Base-by-base conservation (phyloP, 345 rosid genomes). In the Eucalyptus guilfoylei region DNA sequence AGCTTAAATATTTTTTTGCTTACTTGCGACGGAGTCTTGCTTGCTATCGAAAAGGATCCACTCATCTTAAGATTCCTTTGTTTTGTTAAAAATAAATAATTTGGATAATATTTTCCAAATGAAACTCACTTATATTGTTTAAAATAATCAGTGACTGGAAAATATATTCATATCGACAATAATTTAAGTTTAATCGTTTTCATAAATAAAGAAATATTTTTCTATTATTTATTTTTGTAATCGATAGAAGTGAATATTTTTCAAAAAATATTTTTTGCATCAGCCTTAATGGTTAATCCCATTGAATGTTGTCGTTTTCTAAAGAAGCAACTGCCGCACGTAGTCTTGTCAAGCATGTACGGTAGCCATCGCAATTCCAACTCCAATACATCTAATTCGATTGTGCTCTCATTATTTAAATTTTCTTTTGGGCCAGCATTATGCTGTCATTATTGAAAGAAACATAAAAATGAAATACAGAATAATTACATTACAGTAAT, bases 171-270 rank as follows among this genome's bases (percentile, higher is more conserved):
- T 55, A 55, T 24, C 1, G 11, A 9, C 1, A 55, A 55, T 55
- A 55, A 55, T 55, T 23, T 55, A 55, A 23, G 13, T 24, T 9
- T 55, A 55, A 23, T 55, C 13, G 24, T 9, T 55, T 52, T 24
- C 0, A 2, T 55, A 9, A 9, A 55, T 0, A 0, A 55, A 4
- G 30, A 55, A 55, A 24, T 1, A 24, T 2, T 55, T 55, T 55
- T 24, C 62, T 9, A 23, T 55, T 55, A 2, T 55, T 55, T 12
- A 55, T 55, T 54, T 23, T 55, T 24, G 28, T 24, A 23, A 24
- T 55, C 2, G 30, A 24, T 55, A 55, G 0, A 0, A 55, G 28
- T 2, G 28, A 55, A 23, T 10, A 1, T 24, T 24, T 24, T 55
- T 1, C 0, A 4, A 17, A 55, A 52, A 9, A 55, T 24, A 55